Evolutionary conservation across 345 rosid species (phyloP), one percentile per base, ranked within the genome.

Genomic region (Garcia nutans): DNA sequence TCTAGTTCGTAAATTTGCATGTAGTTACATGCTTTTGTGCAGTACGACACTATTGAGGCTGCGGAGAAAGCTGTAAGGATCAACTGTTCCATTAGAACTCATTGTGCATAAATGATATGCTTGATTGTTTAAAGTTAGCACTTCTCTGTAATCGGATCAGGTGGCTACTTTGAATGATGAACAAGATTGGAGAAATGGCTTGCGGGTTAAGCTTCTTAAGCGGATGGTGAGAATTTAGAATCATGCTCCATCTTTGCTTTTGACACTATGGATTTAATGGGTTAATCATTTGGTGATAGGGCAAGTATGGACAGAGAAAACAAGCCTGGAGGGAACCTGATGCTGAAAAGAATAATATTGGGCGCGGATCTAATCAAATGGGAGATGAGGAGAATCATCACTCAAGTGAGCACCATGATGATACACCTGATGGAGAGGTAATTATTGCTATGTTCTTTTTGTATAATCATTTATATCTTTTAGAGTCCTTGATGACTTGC

Each of bases 161-260:
- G 96, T 81, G 68, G 86, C 87, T 80, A 88, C 91, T 33, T 78
- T 95, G 72, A 93, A 93, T 76, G 79, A 93, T 82, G 93, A 86
- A 75, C 89, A 81, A 37, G 97, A 95, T 79, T 95, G 99, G 97
- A 88, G 99, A 88, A 91, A 90, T 82, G 99, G 99, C 64, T 73
- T 95, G 86, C 89, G 84, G 55, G 99, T 93, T 65, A 95, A 89
- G 84, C 92, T 86, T 86, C 92, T 90, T 50, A 91, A 86, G 71
- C 86, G 78, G 81, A 70, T 72, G 83, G 98, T 94, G 84, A 71
- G 84, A 70, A 41, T 71, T 11, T 6, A 37, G 41, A 37, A 37
- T 37, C 41, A 37, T 37, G 41, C 41, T 37, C 59, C 33, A 33
- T 70, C 49, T 47, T 47, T 54, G 45, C 65, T 37, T 75, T 59